phyloP scores from a whole-genome alignment of 139 green algal species.

The Trebouxia sp. region DNA sequence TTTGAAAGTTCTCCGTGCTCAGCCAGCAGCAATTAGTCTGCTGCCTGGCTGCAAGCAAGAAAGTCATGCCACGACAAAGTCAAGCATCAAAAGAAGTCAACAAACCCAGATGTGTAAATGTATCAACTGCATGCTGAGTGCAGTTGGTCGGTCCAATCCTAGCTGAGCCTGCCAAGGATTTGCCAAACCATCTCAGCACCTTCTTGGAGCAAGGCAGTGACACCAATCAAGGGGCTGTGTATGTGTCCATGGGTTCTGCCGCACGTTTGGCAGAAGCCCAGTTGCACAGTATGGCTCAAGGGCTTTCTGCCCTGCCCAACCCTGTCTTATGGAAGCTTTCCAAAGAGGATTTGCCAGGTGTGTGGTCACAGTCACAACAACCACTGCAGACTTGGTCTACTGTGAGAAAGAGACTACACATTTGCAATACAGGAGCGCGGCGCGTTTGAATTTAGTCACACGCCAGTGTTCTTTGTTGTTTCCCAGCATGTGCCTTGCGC shows the following conservation, averaged over 20 bases:
- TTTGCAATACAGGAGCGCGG: no score
- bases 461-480: no score
- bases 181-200: background rate
- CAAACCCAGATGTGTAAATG: no score
- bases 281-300: background rate
- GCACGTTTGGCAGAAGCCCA: background rate
- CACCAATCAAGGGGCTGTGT: background rate
- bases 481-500: no score
- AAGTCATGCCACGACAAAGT: no score
- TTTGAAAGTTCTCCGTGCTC: no score
- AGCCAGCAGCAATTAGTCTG: no score
- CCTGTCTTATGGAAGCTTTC: slow-evolving; percentile 4
- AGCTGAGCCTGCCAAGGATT: background rate
- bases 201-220: background rate
- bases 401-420: background rate
- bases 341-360: background rate
- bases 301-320: background rate
- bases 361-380: background rate
- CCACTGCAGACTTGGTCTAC: background rate
- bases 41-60: no score
- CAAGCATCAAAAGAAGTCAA: no score
- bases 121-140: background rate
- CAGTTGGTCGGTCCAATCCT: background rate
- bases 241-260: background rate
- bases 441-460: no score